Percentiles rank a stretch among this genome's conserved stretches.
These are phyloP conservation scores for Penicillium mononematosum DNA, from an alignment of 495 filamentous ascomycete genomes.

Conservation along the genomic window DNA sequence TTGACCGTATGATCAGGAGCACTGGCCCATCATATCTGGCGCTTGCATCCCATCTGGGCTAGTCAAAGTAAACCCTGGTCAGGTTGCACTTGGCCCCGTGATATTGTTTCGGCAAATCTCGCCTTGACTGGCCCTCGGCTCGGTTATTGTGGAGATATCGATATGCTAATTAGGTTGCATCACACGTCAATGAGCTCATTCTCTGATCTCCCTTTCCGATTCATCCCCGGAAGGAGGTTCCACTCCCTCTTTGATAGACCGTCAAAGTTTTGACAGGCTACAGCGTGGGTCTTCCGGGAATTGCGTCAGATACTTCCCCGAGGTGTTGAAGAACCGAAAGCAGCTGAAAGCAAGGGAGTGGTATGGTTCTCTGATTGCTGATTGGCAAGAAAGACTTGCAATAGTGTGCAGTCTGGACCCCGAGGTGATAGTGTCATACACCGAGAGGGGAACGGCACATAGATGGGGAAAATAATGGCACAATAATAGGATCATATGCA, in stretches of 20 bases:
- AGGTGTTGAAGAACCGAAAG: neutral
- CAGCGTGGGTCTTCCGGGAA: neutral
- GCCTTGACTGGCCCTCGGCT: neutral
- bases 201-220: slow-evolving; percentile 1
- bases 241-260: neutral
- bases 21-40: slow-evolving; percentile 3
- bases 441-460: neutral
- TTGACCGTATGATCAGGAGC: neutral
- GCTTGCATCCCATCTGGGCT: neutral
- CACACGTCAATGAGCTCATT: neutral
- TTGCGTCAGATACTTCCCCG: neutral
- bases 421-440: slow-evolving; percentile 12
- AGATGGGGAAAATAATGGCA: neutral
- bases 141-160: neutral
- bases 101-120: neutral
- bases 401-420: slow-evolving; percentile 2
- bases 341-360: slow-evolving; percentile 10
- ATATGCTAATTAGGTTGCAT: slow-evolving; percentile 5
- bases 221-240: neutral
- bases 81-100: neutral
- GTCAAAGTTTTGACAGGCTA: slow-evolving; percentile 4
- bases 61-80: neutral
- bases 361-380: neutral
- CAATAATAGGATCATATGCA: slow-evolving; percentile 8
- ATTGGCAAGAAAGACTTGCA: slow-evolving; percentile 8